These are phyloP conservation scores for Fusarium udum DNA, from an alignment of 2,329 filamentous ascomycete species.

Conservation along the genomic window DNA sequence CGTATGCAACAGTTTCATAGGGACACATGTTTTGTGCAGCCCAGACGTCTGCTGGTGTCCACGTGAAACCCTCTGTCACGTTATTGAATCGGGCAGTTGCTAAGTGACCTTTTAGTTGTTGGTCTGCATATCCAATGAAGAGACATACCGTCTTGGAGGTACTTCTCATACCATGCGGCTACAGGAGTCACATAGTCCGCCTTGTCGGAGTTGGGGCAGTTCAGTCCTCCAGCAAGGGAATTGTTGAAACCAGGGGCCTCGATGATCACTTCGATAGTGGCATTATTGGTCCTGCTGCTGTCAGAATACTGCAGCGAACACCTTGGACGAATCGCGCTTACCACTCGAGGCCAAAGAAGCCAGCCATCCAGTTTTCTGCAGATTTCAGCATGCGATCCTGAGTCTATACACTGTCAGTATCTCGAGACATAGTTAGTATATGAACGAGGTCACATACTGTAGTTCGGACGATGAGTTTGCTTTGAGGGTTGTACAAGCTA, in stretches of 20 bases:
- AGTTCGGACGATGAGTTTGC: conserved; percentile 77
- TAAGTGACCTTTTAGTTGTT: conserved; percentile 33
- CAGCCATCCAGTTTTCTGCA: conserved; percentile 80
- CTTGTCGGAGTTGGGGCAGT: conserved; percentile 70
- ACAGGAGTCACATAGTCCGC: conserved; percentile 63
- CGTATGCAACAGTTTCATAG: conserved; percentile 81
- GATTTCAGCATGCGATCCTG: conserved; percentile 81
- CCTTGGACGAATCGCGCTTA: conserved; percentile 34
- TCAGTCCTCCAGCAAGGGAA: conserved; percentile 72
- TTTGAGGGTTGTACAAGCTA: conserved; percentile 74
- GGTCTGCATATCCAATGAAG: background rate
- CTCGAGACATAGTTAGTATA: too few species aligned
- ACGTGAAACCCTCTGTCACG: conserved; percentile 67
- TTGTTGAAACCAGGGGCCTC: conserved; percentile 74
- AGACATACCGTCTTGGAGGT: conserved; percentile 66
- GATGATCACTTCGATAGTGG: conserved; percentile 76
- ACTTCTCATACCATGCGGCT: conserved; percentile 68
- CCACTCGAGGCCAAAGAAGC: conserved; percentile 81
- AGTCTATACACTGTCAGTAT: conserved; percentile 54
- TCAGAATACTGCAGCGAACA: conserved; percentile 1
- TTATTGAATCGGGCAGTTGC: conserved; percentile 68
- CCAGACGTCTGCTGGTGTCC: conserved; percentile 71
- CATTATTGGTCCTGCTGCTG: conserved; percentile 67
- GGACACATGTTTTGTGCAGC: conserved; percentile 77
- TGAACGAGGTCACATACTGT: conserved; percentile 55